Evolutionary conservation across 2,329 filamentous ascomycete genomes (phyloP).

Genomic region (Tolypocladium amazonense): DNA sequence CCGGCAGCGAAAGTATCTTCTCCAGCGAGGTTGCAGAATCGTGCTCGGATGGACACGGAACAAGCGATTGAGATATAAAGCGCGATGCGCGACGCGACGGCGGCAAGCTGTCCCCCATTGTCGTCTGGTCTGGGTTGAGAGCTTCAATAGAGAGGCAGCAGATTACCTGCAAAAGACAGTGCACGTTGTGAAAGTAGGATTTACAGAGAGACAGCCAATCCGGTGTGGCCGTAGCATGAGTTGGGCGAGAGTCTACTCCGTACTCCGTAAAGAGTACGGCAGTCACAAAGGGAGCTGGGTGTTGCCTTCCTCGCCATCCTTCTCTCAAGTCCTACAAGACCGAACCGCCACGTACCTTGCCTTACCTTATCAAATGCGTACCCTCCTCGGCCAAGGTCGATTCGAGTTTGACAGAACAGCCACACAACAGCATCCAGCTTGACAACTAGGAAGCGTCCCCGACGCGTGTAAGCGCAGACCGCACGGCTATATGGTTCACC

Average conservation of each 20-base stretch:
- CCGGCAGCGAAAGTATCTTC: no score
- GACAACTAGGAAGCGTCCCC: neutral
- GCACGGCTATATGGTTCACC: neutral
- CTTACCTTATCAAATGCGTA: neutral
- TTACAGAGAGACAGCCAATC: neutral
- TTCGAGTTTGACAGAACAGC: neutral
- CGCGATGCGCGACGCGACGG: neutral
- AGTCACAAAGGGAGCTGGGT: neutral
- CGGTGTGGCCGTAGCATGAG: no score
- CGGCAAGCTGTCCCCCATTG: neutral
- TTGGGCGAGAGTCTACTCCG: no score
- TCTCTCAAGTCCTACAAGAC: neutral
- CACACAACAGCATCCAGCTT: neutral
- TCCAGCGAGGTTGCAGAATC: neutral
- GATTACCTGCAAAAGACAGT: no score
- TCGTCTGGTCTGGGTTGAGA: neutral
- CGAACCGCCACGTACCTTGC: neutral
- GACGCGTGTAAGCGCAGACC: no score
- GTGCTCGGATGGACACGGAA: neutral
- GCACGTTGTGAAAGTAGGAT: neutral
- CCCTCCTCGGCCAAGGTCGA: neutral
- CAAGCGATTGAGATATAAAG: neutral
- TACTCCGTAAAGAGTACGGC: no score
- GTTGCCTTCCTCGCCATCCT: neutral
- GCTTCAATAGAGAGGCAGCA: neutral